Conservation (phyloP, 345 rosid genomes). For the Zanthoxylum bungeanum region DNA sequence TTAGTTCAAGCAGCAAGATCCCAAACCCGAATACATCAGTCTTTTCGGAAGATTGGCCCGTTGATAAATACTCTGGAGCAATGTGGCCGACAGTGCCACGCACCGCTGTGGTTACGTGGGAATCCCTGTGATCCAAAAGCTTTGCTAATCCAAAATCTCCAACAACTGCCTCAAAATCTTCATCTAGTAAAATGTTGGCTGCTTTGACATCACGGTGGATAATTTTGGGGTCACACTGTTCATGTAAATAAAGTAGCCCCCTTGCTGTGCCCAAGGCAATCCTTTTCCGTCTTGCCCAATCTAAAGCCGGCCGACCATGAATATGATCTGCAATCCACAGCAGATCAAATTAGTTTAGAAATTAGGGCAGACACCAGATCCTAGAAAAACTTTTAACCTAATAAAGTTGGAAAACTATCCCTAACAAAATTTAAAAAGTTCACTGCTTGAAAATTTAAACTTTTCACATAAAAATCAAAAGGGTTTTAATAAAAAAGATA, state of each 20-base stretch:
- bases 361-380: neutral
- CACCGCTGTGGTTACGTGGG: constrained; percentile 92
- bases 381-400: neutral
- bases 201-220: constrained; percentile 97
- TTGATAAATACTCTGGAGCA: constrained; percentile 90
- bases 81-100: constrained; percentile 96
- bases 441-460: neutral
- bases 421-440: neutral
- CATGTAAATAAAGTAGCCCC: constrained; percentile 83
- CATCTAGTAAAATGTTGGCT: constrained; percentile 88
- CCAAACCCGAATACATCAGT: constrained; percentile 96
- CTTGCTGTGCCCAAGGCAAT: constrained; percentile 91
- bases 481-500: neutral
- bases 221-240: constrained; percentile 93
- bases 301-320: constrained; percentile 68
- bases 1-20: constrained; percentile 86
- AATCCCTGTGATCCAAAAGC: constrained; percentile 91
- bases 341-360: neutral
- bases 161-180: constrained; percentile 93
- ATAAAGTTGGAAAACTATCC: neutral
- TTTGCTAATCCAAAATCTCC: constrained; percentile 98
- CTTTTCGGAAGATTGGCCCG: constrained; percentile 91
- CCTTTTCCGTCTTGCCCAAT: constrained; percentile 82
- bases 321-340: constrained; percentile 46
- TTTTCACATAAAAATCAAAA: neutral